These are phyloP conservation scores for Aspergillus caelatus DNA, from an alignment of 2,329 filamentous ascomycete species.

Conservation along the genomic window DNA sequence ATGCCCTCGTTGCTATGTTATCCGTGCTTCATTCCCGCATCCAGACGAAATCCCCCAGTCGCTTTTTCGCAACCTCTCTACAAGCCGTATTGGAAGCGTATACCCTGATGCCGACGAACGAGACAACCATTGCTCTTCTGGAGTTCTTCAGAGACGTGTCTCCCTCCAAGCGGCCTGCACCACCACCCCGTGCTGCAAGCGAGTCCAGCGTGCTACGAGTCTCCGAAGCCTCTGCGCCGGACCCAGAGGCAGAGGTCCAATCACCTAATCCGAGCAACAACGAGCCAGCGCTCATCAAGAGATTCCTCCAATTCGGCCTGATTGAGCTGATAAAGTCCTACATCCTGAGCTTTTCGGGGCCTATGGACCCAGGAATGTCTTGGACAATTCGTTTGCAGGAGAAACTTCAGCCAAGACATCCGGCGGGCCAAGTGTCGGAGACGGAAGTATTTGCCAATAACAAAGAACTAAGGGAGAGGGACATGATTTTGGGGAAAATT, in stretches of 20 bases:
- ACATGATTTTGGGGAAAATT: slow-evolving; percentile 61
- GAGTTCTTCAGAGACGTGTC: slow-evolving; percentile 61
- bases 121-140: slow-evolving; percentile 60
- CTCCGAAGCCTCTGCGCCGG: slow-evolving; percentile 48
- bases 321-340: slow-evolving; percentile 66
- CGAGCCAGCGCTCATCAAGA: slow-evolving; percentile 56
- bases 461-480: slow-evolving; percentile 54
- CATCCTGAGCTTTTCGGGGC: slow-evolving; percentile 45
- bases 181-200: slow-evolving; percentile 62
- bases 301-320: slow-evolving; percentile 64
- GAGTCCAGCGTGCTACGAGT: slow-evolving; percentile 44
- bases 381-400: slow-evolving; percentile 59
- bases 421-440: slow-evolving; percentile 54
- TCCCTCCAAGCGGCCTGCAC: slow-evolving; percentile 59
- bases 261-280: slow-evolving; percentile 44
- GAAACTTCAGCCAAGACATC: slow-evolving; percentile 55
- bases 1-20: slow-evolving; percentile 53
- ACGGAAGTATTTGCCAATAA: slow-evolving; percentile 54
- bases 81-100: slow-evolving; percentile 65
- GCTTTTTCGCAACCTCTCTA: slow-evolving; percentile 65
- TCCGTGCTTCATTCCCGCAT: slow-evolving; percentile 62
- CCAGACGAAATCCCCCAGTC: slow-evolving; percentile 65
- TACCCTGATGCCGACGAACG: slow-evolving; percentile 57
- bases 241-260: slow-evolving; percentile 58
- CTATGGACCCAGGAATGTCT: slow-evolving; percentile 44